Base-by-base conservation (phyloP, 495 filamentous ascomycete genomes). In the Parmelia sp. region DNA sequence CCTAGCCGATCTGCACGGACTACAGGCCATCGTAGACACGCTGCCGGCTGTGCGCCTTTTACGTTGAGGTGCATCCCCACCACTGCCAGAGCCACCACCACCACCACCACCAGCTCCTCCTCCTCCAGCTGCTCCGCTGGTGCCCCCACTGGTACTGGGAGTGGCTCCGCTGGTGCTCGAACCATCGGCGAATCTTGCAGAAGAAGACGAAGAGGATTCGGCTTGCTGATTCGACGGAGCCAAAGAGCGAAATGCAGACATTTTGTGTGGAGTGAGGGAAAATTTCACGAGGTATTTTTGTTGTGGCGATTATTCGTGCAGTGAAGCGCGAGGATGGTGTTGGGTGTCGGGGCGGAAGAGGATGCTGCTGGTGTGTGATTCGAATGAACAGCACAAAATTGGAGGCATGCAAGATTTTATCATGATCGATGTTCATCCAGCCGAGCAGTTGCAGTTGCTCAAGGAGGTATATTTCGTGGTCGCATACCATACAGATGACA, bases 11-110 rank as follows among this genome's bases (percentile, higher is more conserved):
- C 69, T 58, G 42, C 69, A 70, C 14, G 64, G 60, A 39, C 36
- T 62, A 53, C 69, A 70, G 21, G 69, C 69, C 60, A 68, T 70
- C 9, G 36, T 49, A 14, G 69, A 65, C n/a, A 70, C 69, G 57
- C 55, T 60, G 31, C 69, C 64, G 29, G 66, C 51, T 23, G 60
- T 56, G 25, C 66, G 57, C 47, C 69, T 63, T 45, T 65, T 65
- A n/a, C 64, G 61, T 44, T 58, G 59, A 31, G 21, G 51, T 57
- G 15, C 51, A 40, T 62, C 60, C 1, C 21, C 64, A 33, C 64
- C 64, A 62, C 58, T 53, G 25, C 51, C 57, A 29, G 66, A 60
- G 23, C 58, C 60, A 49, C 40, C 56, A 40, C 58, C 55, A 21
- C 58, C 64, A 33, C 64, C 64, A 62, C 58, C 42, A 19, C 51